Evolutionary conservation across 495 filamentous ascomycete species (phyloP).

Genomic region (Coniosporium apollinis): DNA sequence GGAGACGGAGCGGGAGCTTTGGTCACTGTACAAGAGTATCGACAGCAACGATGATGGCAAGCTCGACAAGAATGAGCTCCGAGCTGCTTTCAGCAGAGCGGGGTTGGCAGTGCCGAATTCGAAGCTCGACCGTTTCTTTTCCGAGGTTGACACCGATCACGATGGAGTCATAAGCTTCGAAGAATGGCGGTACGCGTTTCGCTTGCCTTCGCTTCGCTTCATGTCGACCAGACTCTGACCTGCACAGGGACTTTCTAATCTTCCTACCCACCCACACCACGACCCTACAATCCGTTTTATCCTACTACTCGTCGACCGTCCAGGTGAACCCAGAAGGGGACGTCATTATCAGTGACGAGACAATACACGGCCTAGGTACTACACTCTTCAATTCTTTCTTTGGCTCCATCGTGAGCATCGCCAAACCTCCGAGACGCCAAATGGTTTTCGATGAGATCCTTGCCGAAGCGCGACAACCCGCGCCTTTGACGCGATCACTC

Average conservation of each 20-base stretch:
- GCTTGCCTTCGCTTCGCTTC: neutral
- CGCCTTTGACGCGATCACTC: neutral
- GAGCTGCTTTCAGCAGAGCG: constrained; percentile 54
- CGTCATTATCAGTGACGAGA: constrained; percentile 76
- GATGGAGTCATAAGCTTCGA: constrained; percentile 81
- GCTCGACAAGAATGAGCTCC: constrained; percentile 71
- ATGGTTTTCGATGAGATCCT: constrained; percentile 2
- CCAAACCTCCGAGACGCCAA: constrained; percentile 20
- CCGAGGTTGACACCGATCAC: constrained; percentile 72
- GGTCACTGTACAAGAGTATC: constrained; percentile 67
- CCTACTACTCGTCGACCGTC: constrained; percentile 81
- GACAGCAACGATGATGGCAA: constrained; percentile 77
- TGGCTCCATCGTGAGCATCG: constrained; percentile 45
- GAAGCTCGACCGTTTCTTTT: constrained; percentile 72
- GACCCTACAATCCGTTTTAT: constrained; percentile 67
- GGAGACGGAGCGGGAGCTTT: constrained; percentile 66
- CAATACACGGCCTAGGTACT: constrained; percentile 88
- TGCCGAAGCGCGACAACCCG: neutral
- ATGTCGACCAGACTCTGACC: neutral
- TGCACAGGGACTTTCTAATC: constrained; percentile 70
- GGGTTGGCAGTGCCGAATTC: constrained; percentile 63
- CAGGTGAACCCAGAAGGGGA: constrained; percentile 90
- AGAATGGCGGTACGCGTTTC: constrained; percentile 75
- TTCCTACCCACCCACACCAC: constrained; percentile 69
- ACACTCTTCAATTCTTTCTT: constrained; percentile 44